Percentiles rank a stretch among this genome's conserved stretches.
phyloP scores from a whole-genome alignment of 257 asterid species.

The Plantago major region DNA sequence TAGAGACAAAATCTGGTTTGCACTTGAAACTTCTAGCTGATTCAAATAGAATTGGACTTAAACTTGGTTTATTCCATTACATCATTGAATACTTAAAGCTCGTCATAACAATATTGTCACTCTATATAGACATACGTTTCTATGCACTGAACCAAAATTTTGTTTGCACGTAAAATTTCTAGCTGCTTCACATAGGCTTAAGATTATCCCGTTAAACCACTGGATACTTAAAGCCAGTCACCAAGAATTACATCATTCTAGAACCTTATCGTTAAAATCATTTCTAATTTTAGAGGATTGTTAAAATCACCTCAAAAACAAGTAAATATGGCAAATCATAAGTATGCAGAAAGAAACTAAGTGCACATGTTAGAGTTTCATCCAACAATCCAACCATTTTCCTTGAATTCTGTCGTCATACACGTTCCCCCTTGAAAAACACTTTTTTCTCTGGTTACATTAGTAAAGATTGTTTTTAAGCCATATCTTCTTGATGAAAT shows the following conservation, averaged over 20 bases:
- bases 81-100: too few species aligned
- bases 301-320: background rate
- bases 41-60: too few species aligned
- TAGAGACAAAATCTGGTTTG: background rate
- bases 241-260: background rate
- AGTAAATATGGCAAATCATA: background rate
- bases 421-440: background rate
- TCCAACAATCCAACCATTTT: background rate
- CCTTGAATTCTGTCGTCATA: background rate
- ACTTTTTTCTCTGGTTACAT: background rate
- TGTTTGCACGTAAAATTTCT: slow-evolving; percentile 1
- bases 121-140: too few species aligned
- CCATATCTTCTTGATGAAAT: background rate
- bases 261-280: background rate
- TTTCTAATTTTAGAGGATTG: background rate
- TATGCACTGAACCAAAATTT: too few species aligned
- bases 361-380: background rate
- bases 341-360: background rate
- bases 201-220: background rate
- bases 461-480: too few species aligned
- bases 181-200: background rate
- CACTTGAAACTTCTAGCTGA: too few species aligned
- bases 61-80: too few species aligned
- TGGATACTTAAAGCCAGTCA: background rate
- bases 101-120: too few species aligned